phyloP scores from a whole-genome alignment of 2,329 filamentous ascomycete genomes.

The Pleomassaria siparia region DNA sequence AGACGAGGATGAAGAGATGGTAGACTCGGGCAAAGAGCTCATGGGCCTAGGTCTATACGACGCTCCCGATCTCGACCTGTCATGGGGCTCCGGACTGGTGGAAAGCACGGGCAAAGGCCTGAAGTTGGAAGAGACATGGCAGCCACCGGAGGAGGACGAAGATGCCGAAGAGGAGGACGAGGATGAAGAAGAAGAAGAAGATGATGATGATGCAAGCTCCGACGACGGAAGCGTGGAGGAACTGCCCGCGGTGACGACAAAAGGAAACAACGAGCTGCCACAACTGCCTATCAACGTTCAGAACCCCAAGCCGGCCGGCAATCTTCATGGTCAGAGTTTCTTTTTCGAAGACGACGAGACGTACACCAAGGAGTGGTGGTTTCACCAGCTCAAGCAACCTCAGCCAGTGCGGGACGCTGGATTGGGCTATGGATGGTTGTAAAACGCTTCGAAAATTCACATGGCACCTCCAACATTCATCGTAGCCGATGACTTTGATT shows the following conservation, averaged over 20 bases:
- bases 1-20: slow-evolving; percentile 52
- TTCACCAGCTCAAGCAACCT: slow-evolving; percentile 40
- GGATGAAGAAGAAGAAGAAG: slow-evolving; percentile 41
- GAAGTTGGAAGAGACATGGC: slow-evolving; percentile 81
- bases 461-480: neutral
- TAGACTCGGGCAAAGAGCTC: slow-evolving; percentile 68
- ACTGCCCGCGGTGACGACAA: slow-evolving; percentile 17
- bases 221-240: slow-evolving; percentile 53
- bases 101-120: slow-evolving; percentile 67
- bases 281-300: slow-evolving; percentile 31
- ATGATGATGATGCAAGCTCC: slow-evolving; percentile 40
- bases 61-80: slow-evolving; percentile 63
- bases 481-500: slow-evolving; percentile 7
- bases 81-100: slow-evolving; percentile 51
- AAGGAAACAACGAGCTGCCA: slow-evolving; percentile 14
- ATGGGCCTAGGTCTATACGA: slow-evolving; percentile 85
- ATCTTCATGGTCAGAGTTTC: slow-evolving; percentile 45
- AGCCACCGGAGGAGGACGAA: slow-evolving; percentile 54
- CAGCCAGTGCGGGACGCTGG: slow-evolving; percentile 43
- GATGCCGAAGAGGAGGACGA: slow-evolving; percentile 46
- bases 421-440: slow-evolving; percentile 43
- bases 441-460: slow-evolving; percentile 8
- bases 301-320: slow-evolving; percentile 24
- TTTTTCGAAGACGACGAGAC: slow-evolving; percentile 44
- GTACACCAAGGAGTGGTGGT: slow-evolving; percentile 46